phyloP scores from a whole-genome alignment of 441 rosid genomes.

The Theobroma grandiflorum region DNA sequence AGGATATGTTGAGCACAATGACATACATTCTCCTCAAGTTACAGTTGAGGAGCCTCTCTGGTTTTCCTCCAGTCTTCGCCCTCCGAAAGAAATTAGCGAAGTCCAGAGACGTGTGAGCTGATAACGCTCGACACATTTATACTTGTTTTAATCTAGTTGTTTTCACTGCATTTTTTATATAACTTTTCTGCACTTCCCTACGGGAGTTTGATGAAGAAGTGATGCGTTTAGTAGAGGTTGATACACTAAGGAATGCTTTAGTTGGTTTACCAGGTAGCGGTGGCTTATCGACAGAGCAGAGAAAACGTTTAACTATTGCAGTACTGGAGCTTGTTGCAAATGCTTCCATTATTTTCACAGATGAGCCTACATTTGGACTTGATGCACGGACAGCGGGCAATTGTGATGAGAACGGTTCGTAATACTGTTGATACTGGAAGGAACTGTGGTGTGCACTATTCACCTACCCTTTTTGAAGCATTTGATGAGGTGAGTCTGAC shows the following conservation, averaged over 20 bases:
- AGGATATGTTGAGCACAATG: constrained; percentile 96
- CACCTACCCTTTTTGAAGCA: constrained; percentile 97
- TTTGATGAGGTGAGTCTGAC: constrained; percentile 78
- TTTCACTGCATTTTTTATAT: constrained; percentile 14
- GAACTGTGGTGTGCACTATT: constrained; percentile 95
- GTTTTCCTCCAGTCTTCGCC: constrained; percentile 89
- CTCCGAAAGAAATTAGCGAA: constrained; percentile 81
- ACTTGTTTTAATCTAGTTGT: constrained; percentile 8
- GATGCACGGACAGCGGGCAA: constrained; percentile 97
- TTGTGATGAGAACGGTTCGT: constrained; percentile 96
- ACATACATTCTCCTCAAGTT: constrained; percentile 97
- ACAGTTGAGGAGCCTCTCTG: constrained; percentile 91
- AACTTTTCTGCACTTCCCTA: constrained; percentile 26
- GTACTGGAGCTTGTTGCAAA: constrained; percentile 98
- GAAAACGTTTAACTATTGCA: constrained; percentile 92
- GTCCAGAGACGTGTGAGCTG: constrained; percentile 63
- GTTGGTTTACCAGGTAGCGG: constrained; percentile 89
- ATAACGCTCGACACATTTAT: not conserved
- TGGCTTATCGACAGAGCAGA: constrained; percentile 93
- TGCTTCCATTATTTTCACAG: constrained; percentile 95
- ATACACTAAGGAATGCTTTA: constrained; percentile 69
- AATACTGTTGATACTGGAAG: constrained; percentile 95
- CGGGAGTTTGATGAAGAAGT: constrained; percentile 97
- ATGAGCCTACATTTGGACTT: constrained; percentile 98
- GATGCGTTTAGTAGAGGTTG: constrained; percentile 92